Base-by-base conservation (phyloP, 2,329 filamentous ascomycete species). In the Aspergillus novoparasiticus region DNA sequence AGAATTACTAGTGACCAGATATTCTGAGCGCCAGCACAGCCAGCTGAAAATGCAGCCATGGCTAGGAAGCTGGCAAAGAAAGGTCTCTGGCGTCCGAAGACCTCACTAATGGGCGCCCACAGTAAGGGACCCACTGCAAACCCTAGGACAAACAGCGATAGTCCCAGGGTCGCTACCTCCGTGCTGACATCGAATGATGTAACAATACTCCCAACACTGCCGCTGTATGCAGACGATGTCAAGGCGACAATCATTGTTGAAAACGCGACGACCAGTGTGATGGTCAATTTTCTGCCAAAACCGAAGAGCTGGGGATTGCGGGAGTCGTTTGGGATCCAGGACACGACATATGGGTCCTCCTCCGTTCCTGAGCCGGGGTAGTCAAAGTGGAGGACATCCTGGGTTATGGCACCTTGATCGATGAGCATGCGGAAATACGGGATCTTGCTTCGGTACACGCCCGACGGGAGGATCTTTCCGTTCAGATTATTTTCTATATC, bases 1-100 rank as follows among this genome's bases (percentile, higher is more conserved):
- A 89, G 76, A 16, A 89, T 80, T 34, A 90, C 73, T 4, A 90
- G 79, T 1, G 84, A 83, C 45, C 78, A 78, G 64, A 89, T 86
- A 66, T 82, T 85, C 50, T 83, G 77, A 14, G 34, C 46, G 0
- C 83, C 78, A 16, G 82, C 86, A 5, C 85, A 83, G 19, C 80
- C 81, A 9, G 81, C 62, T 12, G 41, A 51, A 28, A 63, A 61
- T 14, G 55, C 54, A 26, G 59, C 30, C 53, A 61, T 59, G 9
- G 9, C 36, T 6, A 57, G 21, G 48, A 51, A 58, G 11, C 50
- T 57, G 34, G 34, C 32, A 30, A 64, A 48, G 28, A 61, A 61
- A 10, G 48, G 45, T 21, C 45, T 32, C 28, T 62, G 60, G 8
- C 60, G 86, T 16, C 83, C 86, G 65, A 85, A 87, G 70, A 89